Evolutionary conservation across 176 grass and related monocot species (phyloP).

Genomic region (Paspalum vaginatum): DNA sequence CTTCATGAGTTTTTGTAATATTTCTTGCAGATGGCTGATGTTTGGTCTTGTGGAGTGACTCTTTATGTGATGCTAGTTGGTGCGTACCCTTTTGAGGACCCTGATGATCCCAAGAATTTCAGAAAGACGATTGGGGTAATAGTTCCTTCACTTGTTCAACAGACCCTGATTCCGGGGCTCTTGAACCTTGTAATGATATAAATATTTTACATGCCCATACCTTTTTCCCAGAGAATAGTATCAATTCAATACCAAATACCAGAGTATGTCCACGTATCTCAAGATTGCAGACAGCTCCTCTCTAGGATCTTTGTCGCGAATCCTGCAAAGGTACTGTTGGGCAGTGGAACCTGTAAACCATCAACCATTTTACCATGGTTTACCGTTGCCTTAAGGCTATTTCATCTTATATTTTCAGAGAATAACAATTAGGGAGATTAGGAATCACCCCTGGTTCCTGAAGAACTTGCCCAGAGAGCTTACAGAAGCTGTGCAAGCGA

Average conservation of each 20-base stretch:
- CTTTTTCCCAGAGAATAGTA: slow-evolving; percentile 68
- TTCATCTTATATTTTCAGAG: slow-evolving; percentile 55
- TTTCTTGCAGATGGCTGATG: slow-evolving; percentile 67
- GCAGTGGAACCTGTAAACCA: not conserved
- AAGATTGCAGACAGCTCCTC: slow-evolving; percentile 76
- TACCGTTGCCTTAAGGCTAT: slow-evolving; percentile 8
- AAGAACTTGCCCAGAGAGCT: slow-evolving; percentile 97
- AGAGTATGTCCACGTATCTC: slow-evolving; percentile 73
- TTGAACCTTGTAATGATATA: not conserved
- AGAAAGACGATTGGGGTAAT: slow-evolving; percentile 75
- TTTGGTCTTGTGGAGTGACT: slow-evolving; percentile 83
- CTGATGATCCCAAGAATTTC: slow-evolving; percentile 74
- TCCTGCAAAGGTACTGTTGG: slow-evolving; percentile 61
- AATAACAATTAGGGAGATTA: slow-evolving; percentile 95
- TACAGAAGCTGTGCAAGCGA: slow-evolving; percentile 71
- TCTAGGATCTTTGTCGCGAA: slow-evolving; percentile 67
- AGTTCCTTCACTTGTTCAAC: not conserved
- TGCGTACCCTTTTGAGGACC: slow-evolving; percentile 81
- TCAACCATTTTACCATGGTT: slow-evolving; percentile 1
- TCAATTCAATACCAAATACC: slow-evolving; percentile 84
- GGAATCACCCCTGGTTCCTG: slow-evolving; percentile 97
- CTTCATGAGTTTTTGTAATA: not conserved
- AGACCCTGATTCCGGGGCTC: not conserved
- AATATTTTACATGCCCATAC: not conserved
- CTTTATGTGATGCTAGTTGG: slow-evolving; percentile 86